Percentiles rank a stretch among this genome's conserved stretches.
Evolutionary conservation across 352 stramenopile genomes (phyloP).

Genomic region (Pythium rishiriense): DNA sequence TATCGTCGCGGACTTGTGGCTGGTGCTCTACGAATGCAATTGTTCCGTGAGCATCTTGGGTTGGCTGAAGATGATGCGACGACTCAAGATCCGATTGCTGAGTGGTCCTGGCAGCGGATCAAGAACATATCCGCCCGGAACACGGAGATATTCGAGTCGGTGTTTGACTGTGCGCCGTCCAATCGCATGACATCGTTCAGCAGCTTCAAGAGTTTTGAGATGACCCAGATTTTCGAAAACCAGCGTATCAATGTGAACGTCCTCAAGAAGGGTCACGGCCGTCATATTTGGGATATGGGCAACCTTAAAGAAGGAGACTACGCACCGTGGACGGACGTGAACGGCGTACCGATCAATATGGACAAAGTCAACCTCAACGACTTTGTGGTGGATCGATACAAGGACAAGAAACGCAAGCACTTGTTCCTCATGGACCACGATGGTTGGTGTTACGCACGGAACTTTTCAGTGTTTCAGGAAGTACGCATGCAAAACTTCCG

Average conservation of each 20-base stretch:
- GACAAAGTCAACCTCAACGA: slow-evolving; percentile 77
- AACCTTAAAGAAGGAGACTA: slow-evolving; percentile 86
- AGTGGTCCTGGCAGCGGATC: slow-evolving; percentile 70
- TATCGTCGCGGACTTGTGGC: slow-evolving; percentile 64
- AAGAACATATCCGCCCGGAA: slow-evolving; percentile 57
- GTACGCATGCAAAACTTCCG: slow-evolving; percentile 75
- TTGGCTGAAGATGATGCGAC: slow-evolving; percentile 58
- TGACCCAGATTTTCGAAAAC: slow-evolving; percentile 88
- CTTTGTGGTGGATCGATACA: slow-evolving; percentile 76
- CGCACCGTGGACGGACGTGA: slow-evolving; percentile 83
- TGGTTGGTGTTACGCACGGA: slow-evolving; percentile 84
- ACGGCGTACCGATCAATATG: slow-evolving; percentile 76
- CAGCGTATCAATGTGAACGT: slow-evolving; percentile 79
- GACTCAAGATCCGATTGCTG: slow-evolving; percentile 53
- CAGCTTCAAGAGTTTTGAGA: slow-evolving; percentile 75
- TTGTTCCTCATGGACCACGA: slow-evolving; percentile 87
- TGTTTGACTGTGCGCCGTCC: slow-evolving; percentile 85
- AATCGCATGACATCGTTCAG: slow-evolving; percentile 79
- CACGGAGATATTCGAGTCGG: slow-evolving; percentile 76
- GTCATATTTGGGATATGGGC: slow-evolving; percentile 69
- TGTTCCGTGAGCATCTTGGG: slow-evolving; percentile 84
- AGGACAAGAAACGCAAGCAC: slow-evolving; percentile 77
- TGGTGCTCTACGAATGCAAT: slow-evolving; percentile 66
- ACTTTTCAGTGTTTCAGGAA: slow-evolving; percentile 88
- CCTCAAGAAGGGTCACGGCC: slow-evolving; percentile 41